These are phyloP conservation scores for Mycena sp. DNA, from an alignment of 1,284 basidiomycete genomes.

Conservation along the genomic window DNA sequence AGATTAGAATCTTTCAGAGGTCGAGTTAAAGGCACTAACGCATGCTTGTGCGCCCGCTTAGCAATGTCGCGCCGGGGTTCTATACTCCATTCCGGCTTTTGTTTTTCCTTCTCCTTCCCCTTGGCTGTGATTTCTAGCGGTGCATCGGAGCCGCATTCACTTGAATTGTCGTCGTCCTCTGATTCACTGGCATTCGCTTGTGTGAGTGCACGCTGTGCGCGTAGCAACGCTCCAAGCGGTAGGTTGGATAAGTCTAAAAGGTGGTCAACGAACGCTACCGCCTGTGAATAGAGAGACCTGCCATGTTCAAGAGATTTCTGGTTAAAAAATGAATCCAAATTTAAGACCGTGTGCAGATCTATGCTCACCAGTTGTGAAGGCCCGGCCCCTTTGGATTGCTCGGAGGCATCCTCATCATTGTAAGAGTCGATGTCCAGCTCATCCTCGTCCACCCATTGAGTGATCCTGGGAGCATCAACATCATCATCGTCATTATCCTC, in stretches of 20 bases:
- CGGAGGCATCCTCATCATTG: constrained; percentile 38
- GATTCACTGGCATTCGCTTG: constrained; percentile 48
- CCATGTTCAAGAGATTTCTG: constrained; percentile 51
- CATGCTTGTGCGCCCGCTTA: constrained; percentile 87
- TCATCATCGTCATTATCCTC: constrained; percentile 44
- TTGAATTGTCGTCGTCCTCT: constrained; percentile 37
- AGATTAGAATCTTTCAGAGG: constrained; percentile 12
- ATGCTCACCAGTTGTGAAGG: constrained; percentile 45
- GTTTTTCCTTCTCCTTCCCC: constrained; percentile 43
- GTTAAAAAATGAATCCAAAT: not conserved
- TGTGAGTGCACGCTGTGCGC: constrained; percentile 67
- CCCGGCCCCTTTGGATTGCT: constrained; percentile 30
- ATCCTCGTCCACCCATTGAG: constrained; percentile 67
- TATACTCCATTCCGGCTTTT: constrained; percentile 48
- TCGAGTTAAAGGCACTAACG: constrained; percentile 62
- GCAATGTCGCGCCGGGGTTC: constrained; percentile 55
- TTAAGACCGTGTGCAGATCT: constrained; percentile 30
- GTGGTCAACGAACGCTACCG: not conserved
- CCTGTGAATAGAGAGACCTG: constrained; percentile 24
- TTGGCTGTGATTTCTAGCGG: constrained; percentile 30
- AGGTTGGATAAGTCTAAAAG: constrained; percentile 62
- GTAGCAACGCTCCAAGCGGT: constrained; percentile 73
- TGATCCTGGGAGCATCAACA: constrained; percentile 58
- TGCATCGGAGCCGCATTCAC: constrained; percentile 40
- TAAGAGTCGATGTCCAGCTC: constrained; percentile 30